Evolutionary conservation across 306 rosid genomes (phyloP).

Genomic region (barrel medic (Medicago truncatula)): MtrunA17r5.0-ANR NC_053043.1:8255001-8255500

Average conservation of each 20-base stretch:
- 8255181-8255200: constrained; percentile 38
- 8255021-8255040: no score
- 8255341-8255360: constrained; percentile 90
- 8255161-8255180: constrained; percentile 27
- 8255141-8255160: constrained; percentile 22
- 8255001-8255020: not conserved
- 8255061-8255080: constrained; percentile 28
- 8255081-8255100: constrained; percentile 12
- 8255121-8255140: constrained; percentile 14
- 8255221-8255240: constrained; percentile 90
- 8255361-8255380: constrained; percentile 88
- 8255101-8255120: constrained; percentile 7
- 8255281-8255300: constrained; percentile 92
- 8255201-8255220: constrained; percentile 47
- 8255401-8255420: constrained; percentile 49
- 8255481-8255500: no score
- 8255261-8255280: constrained; percentile 91
- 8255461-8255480: no score
- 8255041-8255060: not conserved
- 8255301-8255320: constrained; percentile 86
- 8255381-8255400: constrained; percentile 99
- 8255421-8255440: not conserved
- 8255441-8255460: not conserved
- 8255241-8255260: constrained; percentile 93
- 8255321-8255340: constrained; percentile 82